These are phyloP conservation scores for Vigna mungo DNA, from an alignment of 306 rosid genomes.

Conservation along the genomic window DNA sequence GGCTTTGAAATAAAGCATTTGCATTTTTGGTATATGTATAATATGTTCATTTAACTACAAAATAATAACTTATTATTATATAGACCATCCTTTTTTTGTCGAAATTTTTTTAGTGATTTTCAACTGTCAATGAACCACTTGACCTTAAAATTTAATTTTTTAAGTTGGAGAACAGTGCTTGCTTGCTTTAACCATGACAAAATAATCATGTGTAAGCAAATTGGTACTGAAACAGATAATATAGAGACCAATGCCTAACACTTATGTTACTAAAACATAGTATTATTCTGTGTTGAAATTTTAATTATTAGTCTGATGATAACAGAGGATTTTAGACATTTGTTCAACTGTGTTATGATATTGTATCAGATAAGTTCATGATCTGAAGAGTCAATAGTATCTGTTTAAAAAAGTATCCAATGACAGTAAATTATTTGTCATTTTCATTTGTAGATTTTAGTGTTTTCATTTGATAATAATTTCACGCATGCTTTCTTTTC, in stretches of 20 bases:
- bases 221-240: conserved; percentile 33
- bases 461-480: conserved; percentile 16
- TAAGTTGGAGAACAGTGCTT: conserved; percentile 16
- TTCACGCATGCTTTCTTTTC: conserved; percentile 24
- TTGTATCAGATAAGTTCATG: no score
- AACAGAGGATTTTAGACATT: conserved; percentile 12
- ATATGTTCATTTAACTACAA: conserved; percentile 11
- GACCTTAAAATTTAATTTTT: conserved; percentile 18
- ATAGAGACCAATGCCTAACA: conserved; percentile 2
- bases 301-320: conserved; percentile 6
- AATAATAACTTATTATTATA: conserved; percentile 29
- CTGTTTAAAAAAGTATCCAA: no score
- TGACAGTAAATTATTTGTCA: conserved; percentile 25
- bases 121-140: conserved; percentile 27
- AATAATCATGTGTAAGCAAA: conserved; percentile 27
- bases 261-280: conserved; percentile 11
- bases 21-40: conserved; percentile 18
- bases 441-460: conserved; percentile 26
- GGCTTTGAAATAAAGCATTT: conserved; percentile 14
- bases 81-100: neutral
- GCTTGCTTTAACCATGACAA: conserved; percentile 24
- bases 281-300: conserved; percentile 27
- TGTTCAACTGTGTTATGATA: conserved; percentile 8
- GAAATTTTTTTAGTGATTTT: conserved; percentile 25
- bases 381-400: no score